phyloP scores from a whole-genome alignment of 192 early-diverging fungal species.

The Coemansia sp. region DNA sequence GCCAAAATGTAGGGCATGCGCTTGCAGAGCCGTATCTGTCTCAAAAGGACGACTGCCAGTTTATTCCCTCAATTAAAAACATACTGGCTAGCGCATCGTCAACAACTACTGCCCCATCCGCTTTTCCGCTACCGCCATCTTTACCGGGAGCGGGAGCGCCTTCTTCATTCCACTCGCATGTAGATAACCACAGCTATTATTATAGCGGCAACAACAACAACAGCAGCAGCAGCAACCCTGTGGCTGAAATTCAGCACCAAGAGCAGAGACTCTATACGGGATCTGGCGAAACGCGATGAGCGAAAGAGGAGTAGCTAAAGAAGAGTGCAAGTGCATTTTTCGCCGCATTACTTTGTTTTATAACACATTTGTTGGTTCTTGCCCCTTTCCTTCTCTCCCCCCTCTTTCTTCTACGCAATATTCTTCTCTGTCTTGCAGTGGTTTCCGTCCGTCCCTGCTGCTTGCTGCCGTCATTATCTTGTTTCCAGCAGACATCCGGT shows the following conservation, averaged over 20 bases:
- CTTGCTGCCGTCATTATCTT: neutral
- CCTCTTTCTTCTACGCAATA: neutral
- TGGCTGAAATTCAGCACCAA: neutral
- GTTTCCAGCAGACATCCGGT: neutral
- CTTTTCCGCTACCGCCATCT: neutral
- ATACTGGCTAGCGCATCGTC: conserved; percentile 25
- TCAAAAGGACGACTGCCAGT: conserved; percentile 3
- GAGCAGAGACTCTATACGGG: neutral
- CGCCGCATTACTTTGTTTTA: neutral
- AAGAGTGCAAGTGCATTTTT: neutral
- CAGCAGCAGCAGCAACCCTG: neutral
- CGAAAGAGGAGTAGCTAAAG: neutral
- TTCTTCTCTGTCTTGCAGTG: neutral
- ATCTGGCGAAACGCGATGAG: neutral
- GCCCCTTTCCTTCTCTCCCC: neutral
- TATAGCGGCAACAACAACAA: conserved; percentile 3
- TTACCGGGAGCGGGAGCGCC: neutral
- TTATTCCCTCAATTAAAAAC: conserved; percentile 30
- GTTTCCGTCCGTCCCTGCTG: neutral
- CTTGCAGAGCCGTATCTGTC: neutral
- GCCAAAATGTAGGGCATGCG: neutral
- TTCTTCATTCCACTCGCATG: neutral
- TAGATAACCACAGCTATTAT: conserved; percentile 8
- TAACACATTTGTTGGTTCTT: neutral
- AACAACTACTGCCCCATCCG: conserved; percentile 11